phyloP scores from a whole-genome alignment of 1,139 yeast genomes.

The Candida mesenterica region DNA sequence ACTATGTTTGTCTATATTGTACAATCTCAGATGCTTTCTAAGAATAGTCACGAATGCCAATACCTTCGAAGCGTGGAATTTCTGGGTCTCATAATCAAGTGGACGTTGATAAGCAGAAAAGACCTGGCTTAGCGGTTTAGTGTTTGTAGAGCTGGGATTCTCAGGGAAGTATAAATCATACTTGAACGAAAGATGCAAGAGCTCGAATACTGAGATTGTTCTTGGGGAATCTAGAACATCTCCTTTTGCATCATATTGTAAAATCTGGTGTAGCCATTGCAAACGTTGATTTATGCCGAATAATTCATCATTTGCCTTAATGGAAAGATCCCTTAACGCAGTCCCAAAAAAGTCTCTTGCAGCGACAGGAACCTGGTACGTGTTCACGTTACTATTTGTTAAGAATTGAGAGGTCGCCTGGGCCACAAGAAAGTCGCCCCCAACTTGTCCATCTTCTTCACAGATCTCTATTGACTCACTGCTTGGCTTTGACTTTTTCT shows the following conservation, averaged over 20 bases:
- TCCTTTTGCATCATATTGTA: slow-evolving; percentile 49
- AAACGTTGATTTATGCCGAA: slow-evolving; percentile 31
- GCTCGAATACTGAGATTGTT: slow-evolving; percentile 49
- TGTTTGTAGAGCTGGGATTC: neutral
- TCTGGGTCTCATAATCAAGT: slow-evolving; percentile 8
- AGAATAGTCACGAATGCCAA: slow-evolving; percentile 47
- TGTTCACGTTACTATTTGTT: slow-evolving; percentile 36
- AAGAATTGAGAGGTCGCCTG: slow-evolving; percentile 40
- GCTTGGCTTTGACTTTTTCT: slow-evolving; percentile 6
- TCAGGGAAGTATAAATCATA: neutral
- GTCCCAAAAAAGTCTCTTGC: slow-evolving; percentile 34
- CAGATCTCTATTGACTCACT: no score
- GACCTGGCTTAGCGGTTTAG: neutral
- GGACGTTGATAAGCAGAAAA: slow-evolving; percentile 1
- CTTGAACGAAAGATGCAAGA: slow-evolving; percentile 25
- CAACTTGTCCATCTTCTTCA: slow-evolving; percentile 7
- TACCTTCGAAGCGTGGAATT: slow-evolving; percentile 28
- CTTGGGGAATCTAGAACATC: slow-evolving; percentile 39
- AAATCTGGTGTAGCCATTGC: slow-evolving; percentile 51
- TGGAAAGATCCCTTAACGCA: slow-evolving; percentile 29
- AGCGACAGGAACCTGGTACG: slow-evolving; percentile 35
- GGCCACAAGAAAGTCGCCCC: slow-evolving; percentile 25
- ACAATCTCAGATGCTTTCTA: slow-evolving; percentile 46
- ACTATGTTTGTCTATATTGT: slow-evolving; percentile 38
- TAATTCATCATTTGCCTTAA: slow-evolving; percentile 20